A percentile compares a stretch with the other conserved stretches of the same genome.
Evolutionary conservation across 352 stramenopile species (phyloP).

Genomic region (Phytophthora vignae): DNA sequence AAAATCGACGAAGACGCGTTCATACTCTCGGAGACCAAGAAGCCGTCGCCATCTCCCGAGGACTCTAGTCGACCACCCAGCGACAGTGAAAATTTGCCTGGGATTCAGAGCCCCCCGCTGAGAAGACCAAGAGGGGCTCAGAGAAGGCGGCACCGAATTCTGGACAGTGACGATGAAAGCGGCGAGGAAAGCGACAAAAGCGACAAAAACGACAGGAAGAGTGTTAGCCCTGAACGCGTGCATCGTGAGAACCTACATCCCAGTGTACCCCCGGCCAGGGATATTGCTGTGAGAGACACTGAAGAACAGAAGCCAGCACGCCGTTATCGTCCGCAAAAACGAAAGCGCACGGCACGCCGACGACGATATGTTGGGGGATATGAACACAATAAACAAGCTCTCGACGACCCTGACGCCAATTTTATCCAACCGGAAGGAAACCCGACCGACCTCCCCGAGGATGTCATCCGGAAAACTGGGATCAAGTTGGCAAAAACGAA

Average conservation of each 20-base stretch:
- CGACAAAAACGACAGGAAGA: conserved; percentile 8
- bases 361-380: conserved; percentile 81
- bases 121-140: conserved; percentile 12
- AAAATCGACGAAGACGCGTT: conserved; percentile 31
- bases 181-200: conserved; percentile 21
- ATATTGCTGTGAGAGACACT: background rate
- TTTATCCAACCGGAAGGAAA: conserved; percentile 91
- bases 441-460: conserved; percentile 71
- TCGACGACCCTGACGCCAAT: conserved; percentile 60
- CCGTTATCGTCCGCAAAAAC: conserved; percentile 1
- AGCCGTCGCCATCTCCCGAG: conserved; percentile 11
- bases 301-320: background rate
- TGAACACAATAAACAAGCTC: conserved; percentile 36
- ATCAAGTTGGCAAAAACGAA: conserved; percentile 49
- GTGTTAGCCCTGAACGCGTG: conserved; percentile 1
- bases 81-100: background rate
- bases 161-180: conserved; percentile 50
- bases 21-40: conserved; percentile 10
- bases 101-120: conserved; percentile 1
- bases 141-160: conserved; percentile 44
- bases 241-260: background rate
- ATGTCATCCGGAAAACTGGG: conserved; percentile 70
- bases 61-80: conserved; percentile 16
- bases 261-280: background rate
- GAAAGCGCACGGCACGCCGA: conserved; percentile 36